Percentiles rank a stretch among this genome's conserved stretches.
Evolutionary conservation across 257 asterid species (phyloP).

Genomic region (Osmanthus fragrans): DNA sequence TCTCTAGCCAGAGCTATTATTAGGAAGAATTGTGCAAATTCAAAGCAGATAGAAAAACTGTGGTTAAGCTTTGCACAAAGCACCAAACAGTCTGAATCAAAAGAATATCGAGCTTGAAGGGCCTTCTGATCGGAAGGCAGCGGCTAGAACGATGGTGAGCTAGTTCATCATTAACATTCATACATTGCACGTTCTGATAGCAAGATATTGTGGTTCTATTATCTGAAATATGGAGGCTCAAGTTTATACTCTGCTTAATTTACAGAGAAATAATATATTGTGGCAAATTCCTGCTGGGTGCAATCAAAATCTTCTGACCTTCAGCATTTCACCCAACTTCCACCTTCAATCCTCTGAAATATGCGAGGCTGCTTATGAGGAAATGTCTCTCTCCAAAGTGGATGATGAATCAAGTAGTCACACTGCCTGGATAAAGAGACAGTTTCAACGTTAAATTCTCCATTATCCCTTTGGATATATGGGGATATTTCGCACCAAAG

Average conservation of each 20-base stretch:
- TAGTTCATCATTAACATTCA: not conserved
- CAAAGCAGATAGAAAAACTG: not conserved
- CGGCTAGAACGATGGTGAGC: too few relatives aligned
- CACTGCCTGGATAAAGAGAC: slow-evolving; percentile 52
- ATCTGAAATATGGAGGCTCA: too few relatives aligned
- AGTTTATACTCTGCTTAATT: not conserved
- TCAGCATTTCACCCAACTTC: slow-evolving; percentile 53
- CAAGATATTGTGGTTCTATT: not conserved
- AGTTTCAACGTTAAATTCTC: not conserved
- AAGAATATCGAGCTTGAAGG: too few relatives aligned
- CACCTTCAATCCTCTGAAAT: slow-evolving; percentile 56
- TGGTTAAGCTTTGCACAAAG: too few relatives aligned
- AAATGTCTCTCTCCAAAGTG: slow-evolving; percentile 70
- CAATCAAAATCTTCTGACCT: not conserved
- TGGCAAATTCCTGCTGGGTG: not conserved
- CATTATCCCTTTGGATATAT: not conserved
- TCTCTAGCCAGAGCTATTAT: not conserved
- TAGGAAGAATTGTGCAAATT: not conserved
- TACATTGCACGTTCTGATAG: not conserved
- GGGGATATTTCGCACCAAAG: not conserved
- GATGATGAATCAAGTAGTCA: slow-evolving; percentile 71
- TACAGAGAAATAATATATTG: not conserved
- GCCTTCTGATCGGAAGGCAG: too few relatives aligned
- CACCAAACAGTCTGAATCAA: not conserved
- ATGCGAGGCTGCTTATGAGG: slow-evolving; percentile 63